A percentile compares a stretch with the other conserved stretches of the same genome.
Evolutionary conservation across 2,329 filamentous ascomycete species (phyloP).

Genomic region (Coniochaeta sp.): DNA sequence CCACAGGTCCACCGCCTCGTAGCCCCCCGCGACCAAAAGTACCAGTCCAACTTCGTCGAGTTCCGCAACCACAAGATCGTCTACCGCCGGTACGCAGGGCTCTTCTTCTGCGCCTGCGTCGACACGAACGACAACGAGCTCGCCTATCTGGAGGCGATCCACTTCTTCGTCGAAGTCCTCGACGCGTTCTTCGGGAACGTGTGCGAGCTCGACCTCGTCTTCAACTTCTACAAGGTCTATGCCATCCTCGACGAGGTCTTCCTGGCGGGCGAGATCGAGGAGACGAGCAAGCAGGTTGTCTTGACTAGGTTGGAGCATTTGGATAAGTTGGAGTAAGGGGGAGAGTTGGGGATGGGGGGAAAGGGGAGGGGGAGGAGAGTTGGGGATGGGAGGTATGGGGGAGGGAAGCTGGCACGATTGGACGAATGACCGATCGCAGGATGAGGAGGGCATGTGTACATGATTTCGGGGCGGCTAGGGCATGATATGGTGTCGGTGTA

Average conservation of each 20-base stretch:
- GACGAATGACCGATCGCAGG: too few species aligned
- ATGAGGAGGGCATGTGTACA: too few species aligned
- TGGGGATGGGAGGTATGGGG: neutral
- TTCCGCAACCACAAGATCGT: slow-evolving; percentile 92
- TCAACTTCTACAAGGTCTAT: slow-evolving; percentile 85
- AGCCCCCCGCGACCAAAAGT: slow-evolving; percentile 95
- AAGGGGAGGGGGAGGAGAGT: neutral
- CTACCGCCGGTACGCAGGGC: slow-evolving; percentile 91
- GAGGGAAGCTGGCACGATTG: too few species aligned
- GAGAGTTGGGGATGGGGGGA: neutral
- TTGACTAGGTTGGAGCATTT: slow-evolving; percentile 89
- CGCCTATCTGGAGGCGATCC: slow-evolving; percentile 92
- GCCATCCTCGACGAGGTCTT: slow-evolving; percentile 98
- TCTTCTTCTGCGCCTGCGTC: slow-evolving; percentile 99
- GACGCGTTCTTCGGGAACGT: slow-evolving; percentile 99
- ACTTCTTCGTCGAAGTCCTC: slow-evolving; percentile 98
- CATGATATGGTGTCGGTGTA: too few species aligned
- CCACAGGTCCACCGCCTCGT: slow-evolving; percentile 87
- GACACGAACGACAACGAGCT: slow-evolving; percentile 99
- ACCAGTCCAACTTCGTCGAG: slow-evolving; percentile 99
- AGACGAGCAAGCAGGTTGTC: slow-evolving; percentile 97
- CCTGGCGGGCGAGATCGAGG: slow-evolving; percentile 93
- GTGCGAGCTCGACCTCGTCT: slow-evolving; percentile 89
- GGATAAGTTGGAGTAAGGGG: slow-evolving; percentile 81
- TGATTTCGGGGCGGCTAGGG: too few species aligned